Conservation (phyloP, 2,329 filamentous ascomycete genomes). For the Clarireedia hainanense region DNA sequence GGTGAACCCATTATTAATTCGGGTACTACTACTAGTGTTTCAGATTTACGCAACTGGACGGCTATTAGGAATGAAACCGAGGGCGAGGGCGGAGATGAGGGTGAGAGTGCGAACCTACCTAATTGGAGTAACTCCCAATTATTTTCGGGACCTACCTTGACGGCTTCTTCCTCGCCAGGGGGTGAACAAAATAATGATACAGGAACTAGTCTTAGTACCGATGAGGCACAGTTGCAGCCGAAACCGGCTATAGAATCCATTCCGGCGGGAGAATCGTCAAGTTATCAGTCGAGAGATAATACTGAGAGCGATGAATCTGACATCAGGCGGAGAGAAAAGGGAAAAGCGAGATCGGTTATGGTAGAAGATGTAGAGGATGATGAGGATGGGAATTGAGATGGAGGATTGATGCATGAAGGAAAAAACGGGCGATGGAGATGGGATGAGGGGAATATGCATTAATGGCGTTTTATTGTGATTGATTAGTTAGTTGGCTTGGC, state of each 20-base stretch:
- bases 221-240: not conserved
- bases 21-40: not conserved
- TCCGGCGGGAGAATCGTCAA: constrained; percentile 1
- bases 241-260: not conserved
- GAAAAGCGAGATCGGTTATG: constrained; percentile 39
- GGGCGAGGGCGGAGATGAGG: too few species aligned
- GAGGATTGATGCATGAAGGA: not conserved
- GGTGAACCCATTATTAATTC: not conserved
- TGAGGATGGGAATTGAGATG: constrained; percentile 20
- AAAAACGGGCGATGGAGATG: not conserved
- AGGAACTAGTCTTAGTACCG: constrained; percentile 4
- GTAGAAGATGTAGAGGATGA: constrained; percentile 38
- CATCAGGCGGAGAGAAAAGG: constrained; percentile 28
- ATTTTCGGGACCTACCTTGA: constrained; percentile 15
- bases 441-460: not conserved
- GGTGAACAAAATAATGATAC: constrained; percentile 6
- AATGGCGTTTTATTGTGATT: not conserved
- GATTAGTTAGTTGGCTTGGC: too few species aligned
- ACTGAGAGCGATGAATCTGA: constrained; percentile 8
- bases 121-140: constrained; percentile 16
- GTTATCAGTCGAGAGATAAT: constrained; percentile 7
- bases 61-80: not conserved
- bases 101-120: not conserved
- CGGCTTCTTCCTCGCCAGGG: constrained; percentile 3
- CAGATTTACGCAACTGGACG: not conserved